Base-by-base conservation (phyloP, 2,329 filamentous ascomycete species). In the Calonectria honghensis region DNA sequence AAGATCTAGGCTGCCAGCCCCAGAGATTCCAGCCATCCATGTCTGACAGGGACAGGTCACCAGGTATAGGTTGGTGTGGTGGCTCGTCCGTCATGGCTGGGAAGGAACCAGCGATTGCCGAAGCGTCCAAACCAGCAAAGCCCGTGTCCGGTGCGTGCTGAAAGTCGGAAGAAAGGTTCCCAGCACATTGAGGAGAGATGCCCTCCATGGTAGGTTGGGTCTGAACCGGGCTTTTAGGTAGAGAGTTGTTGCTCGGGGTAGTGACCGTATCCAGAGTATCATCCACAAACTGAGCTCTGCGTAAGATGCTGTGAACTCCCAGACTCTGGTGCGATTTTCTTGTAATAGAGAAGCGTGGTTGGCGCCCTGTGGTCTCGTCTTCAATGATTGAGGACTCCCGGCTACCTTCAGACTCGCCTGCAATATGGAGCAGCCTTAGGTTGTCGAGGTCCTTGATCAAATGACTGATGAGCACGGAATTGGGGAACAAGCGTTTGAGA, bases 291-390 rank as follows among this genome's bases (percentile, higher is more conserved):
- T 64, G 35, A 18, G 68, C 54, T n/a, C 57, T 64, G 13, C 68
- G 63, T 2, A 74, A 52, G n/a, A 74, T 29, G 29, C 73, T 72
- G 48, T 74, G 73, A 31, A 72, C 52, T 4, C 68, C 73, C 2
- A 74, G 45, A 6, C 39, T 68, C 57, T 74, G 32, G 16, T 64
- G 68, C 1, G 31, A 35, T 27, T 72, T 35, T 13, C 50, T 64
- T 4, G 63, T 57, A 4, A 64, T 35, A 16, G 73, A 41, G 35
- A 71, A 71, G 13, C 72, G 68, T 10, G 72, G 72, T 27, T 67
- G 67, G 16, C n/a, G 59, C 9, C 54, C 27, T 5, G 37, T 24
- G 10, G 16, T n/a, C 11, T 66, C 68, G 14, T 74, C 72, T 10
- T 74, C 68, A 13, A 24, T 24, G 20, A 68, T 54, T 10, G 73